Conservation (phyloP, 352 stramenopile genomes). For the Pythium rishiriense region DNA sequence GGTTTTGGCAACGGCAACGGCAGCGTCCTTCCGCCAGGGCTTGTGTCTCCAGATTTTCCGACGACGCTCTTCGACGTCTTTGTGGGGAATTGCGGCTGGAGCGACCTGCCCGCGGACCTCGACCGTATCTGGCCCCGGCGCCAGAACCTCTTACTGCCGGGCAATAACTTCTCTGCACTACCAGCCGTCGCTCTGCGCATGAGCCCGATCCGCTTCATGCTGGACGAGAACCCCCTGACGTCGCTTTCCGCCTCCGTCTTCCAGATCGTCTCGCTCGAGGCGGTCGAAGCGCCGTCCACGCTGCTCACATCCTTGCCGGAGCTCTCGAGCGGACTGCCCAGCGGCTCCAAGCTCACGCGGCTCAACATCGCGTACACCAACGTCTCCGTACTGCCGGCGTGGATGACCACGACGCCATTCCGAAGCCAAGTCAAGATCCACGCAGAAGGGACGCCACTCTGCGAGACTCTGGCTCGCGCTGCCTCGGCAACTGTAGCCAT, state of each 20-base stretch:
- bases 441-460: constrained; percentile 18
- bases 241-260: constrained; percentile 11
- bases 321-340: neutral
- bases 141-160: constrained; percentile 18
- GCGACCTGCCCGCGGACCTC: constrained; percentile 7
- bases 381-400: constrained; percentile 12
- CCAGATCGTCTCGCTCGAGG: constrained; percentile 14
- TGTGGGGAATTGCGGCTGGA: constrained; percentile 10
- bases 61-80: constrained; percentile 16
- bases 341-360: constrained; percentile 2
- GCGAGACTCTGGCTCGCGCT: neutral
- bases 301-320: constrained; percentile 12
- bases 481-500: neutral
- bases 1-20: constrained; percentile 11
- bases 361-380: constrained; percentile 17
- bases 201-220: constrained; percentile 18
- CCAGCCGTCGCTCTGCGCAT: constrained; percentile 9
- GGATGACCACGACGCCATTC: constrained; percentile 20
- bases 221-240: constrained; percentile 16
- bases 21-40: constrained; percentile 8
- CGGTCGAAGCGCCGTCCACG: constrained; percentile 7
- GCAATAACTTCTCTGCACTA: constrained; percentile 8
- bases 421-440: constrained; percentile 4
- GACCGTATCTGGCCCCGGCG: constrained; percentile 1
- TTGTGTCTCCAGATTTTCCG: constrained; percentile 4